These are phyloP conservation scores for Candida xiaguanensis DNA, from an alignment of 805 yeast genomes.

Conservation along the genomic window DNA sequence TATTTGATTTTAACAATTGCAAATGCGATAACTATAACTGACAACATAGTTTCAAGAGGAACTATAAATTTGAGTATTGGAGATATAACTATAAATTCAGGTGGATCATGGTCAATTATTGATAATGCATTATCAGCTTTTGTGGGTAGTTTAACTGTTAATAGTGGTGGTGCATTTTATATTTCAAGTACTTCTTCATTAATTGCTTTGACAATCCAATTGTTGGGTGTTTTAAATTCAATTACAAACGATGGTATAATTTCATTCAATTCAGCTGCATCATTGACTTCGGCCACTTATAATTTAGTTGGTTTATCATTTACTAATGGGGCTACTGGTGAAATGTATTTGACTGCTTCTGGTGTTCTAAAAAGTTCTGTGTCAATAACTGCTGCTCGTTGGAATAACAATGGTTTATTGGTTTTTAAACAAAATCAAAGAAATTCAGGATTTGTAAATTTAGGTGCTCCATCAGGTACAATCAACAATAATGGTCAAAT, in stretches of 20 bases:
- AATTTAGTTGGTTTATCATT: slow-evolving; percentile 15
- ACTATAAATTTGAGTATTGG: slow-evolving; percentile 17
- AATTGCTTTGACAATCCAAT: slow-evolving; percentile 12
- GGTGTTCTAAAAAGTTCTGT: slow-evolving; percentile 16
- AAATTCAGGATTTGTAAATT: slow-evolving; percentile 12
- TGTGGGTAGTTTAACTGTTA: slow-evolving; percentile 19
- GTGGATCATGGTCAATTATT: slow-evolving; percentile 25
- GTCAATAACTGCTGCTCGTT: slow-evolving; percentile 13
- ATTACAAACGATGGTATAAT: slow-evolving; percentile 18
- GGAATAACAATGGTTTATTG: slow-evolving; percentile 18
- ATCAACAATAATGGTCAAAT: slow-evolving; percentile 25
- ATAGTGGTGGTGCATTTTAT: slow-evolving; percentile 22
- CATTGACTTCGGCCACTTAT: slow-evolving; percentile 16
- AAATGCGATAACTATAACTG: slow-evolving; percentile 5
- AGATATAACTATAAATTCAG: slow-evolving; percentile 16
- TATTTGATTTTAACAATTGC: slow-evolving; percentile 4
- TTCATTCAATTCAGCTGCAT: slow-evolving; percentile 19
- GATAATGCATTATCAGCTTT: slow-evolving; percentile 18
- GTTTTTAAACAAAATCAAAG: slow-evolving; percentile 13
- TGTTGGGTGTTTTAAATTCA: slow-evolving; percentile 12
- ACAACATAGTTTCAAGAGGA: slow-evolving; percentile 17
- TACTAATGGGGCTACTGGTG: slow-evolving; percentile 18
- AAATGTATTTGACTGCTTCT: slow-evolving; percentile 20
- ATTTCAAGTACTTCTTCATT: slow-evolving; percentile 14
- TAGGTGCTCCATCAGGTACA: slow-evolving; percentile 14